Evolutionary conservation across 2,329 filamentous ascomycete genomes (phyloP), one percentile per base, ranked within the genome.

Genomic region (Alternaria consortialis): DNA sequence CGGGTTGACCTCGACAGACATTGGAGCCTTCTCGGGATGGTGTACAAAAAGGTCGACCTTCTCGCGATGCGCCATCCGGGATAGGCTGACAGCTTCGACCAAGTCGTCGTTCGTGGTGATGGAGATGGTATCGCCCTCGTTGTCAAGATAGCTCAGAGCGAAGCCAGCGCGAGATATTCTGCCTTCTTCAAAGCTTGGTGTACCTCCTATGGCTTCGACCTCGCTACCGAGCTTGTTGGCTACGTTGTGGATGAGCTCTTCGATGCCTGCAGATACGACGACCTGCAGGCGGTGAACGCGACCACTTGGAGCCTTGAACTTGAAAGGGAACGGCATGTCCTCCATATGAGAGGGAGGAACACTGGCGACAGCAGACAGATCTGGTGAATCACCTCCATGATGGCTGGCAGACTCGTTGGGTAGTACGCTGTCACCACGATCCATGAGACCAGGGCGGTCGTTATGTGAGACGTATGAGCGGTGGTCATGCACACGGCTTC

Each of bases 11-110:
- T 87, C 86, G 1, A 86, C 83, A 9, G 88, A 83, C n/a, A 93
- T 85, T 0, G 94, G 91, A n/a, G 94, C 89, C 80, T 95, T 91
- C 65, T 93, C 88, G 1, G 94, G 94, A 72, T 99, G 91, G 77
- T 99, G 95, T 12, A 98, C 94, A 72, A 97, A 98, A 15, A 99
- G 86, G 73, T 99, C 95, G 20, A 99, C 95, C 85, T 99, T 99
- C 70, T 98, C 95, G 46, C 88, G 89, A 69, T 85, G 88, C 46
- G 87, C 86, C 60, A 91, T 89, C 62, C 92, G 90, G 5, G 94
- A 92, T 29, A 98, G 86, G 20, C 90, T 85, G 68, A 99, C 92
- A 2, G 95, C 93, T 80, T 99, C 95, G 2, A 95, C 81, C 42
- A 99, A 86, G 76, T 99, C 95, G 67, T 94, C 90, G 74, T 98